Evolutionary conservation across 768 basidiomycete genomes (phyloP), one percentile per base, ranked within the genome.

Genomic region (Mrakia gelida): DNA sequence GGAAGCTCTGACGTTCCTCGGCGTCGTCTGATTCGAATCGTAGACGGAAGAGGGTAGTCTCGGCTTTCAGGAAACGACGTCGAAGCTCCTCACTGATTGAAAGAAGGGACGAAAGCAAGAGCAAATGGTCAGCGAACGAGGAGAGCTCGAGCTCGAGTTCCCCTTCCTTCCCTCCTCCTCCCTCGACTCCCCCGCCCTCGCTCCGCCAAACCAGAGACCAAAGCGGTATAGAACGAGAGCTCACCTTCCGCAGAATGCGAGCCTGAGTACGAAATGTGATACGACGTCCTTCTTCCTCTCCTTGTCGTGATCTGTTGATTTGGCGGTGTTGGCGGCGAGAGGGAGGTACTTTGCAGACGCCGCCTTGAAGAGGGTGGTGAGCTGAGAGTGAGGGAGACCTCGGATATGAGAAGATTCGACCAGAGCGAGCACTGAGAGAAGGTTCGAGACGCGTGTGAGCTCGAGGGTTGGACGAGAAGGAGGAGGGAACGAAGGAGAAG

Each of bases 221-320:
- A 38, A 38, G 11, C n/a, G 9, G 1, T 67, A 30, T 43, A 9
- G 41, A 90, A 94, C 83, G 34, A 41, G 5, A 32, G 90, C 95
- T 83, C 85, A 98, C 95, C 94, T 94, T 76, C 94, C 90, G 85
- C 95, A 97, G 85, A 99, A 98, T 9, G 97, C 95, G 59, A 99
- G 87, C 71, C 97, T 86, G 79, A 98, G 86, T 16, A 98, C 93
- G 84, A 94, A 98, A 85, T 99, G 97, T 15, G 95, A 91, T 18
- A 97, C 86, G 81, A 93, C 91, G 84, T 99, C 97, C 80, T 88
- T 90, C 82, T 88, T 87, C 78, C 97, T 87, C 83, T 98, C 89
- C 15, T 82, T 84, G 49, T 92, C 89, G 75, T 87, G 79, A 71
- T 89, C 87, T 15, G 85, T 83, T 21, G 81, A 84, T n/a, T 81